phyloP scores from a whole-genome alignment of 1,139 yeast genomes.

The Sugiyamaella novakii region DNA sequence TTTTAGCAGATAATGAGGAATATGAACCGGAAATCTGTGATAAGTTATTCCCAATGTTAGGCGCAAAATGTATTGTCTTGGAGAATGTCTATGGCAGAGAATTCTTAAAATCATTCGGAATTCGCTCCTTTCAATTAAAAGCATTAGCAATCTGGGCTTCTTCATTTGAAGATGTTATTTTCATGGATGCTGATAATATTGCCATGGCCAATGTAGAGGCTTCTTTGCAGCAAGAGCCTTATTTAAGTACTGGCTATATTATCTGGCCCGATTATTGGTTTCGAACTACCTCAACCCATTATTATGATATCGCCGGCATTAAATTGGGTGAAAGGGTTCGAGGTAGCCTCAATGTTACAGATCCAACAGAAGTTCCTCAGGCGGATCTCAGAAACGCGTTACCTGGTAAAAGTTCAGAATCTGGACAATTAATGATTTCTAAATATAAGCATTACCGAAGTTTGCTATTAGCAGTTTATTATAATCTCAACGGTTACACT shows the following conservation, averaged over 20 bases:
- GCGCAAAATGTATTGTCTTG: conserved; percentile 49
- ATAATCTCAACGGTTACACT: conserved; percentile 75
- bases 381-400: conserved; percentile 70
- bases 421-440: conserved; percentile 74
- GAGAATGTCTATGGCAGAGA: conserved; percentile 18
- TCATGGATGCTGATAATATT: conserved; percentile 74
- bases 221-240: conserved; percentile 58
- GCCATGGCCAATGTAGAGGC: conserved; percentile 60
- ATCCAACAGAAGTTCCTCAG: conserved; percentile 49
- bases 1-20: conserved; percentile 71
- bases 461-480: conserved; percentile 67
- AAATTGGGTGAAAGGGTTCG: conserved; percentile 48
- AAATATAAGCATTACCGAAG: conserved; percentile 66
- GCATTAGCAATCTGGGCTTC: conserved; percentile 71
- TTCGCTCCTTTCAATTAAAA: conserved; percentile 69
- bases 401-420: conserved; percentile 79
- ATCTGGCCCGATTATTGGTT: conserved; percentile 86
- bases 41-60: conserved; percentile 61
- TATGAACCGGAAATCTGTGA: conserved; percentile 71
- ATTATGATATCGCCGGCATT: conserved; percentile 62
- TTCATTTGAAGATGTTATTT: conserved; percentile 70
- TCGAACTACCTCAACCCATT: conserved; percentile 66
- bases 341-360: conserved; percentile 35
- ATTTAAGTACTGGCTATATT: conserved; percentile 57
- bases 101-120: conserved; percentile 16